Evolutionary conservation across 208 protist genomes (phyloP).

Genomic region (Crithidia thermophila): DNA sequence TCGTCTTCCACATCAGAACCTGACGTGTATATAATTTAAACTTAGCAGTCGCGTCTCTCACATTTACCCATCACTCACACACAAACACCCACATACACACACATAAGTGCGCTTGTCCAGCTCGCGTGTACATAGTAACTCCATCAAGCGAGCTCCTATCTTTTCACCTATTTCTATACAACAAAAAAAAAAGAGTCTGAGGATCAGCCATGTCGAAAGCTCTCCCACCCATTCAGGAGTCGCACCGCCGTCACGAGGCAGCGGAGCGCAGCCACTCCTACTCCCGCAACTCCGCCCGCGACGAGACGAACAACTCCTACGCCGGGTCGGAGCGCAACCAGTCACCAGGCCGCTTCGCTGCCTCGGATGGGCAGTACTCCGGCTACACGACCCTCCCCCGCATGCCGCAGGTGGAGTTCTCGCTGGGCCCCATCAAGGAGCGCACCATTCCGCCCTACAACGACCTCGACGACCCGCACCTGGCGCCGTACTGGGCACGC

Average conservation of each 20-base stretch:
- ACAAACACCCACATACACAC: neutral
- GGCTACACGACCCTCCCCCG: slow-evolving; percentile 22
- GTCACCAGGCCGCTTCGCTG: neutral
- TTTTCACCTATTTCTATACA: no score
- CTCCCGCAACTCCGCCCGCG: slow-evolving; percentile 10
- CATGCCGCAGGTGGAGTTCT: slow-evolving; percentile 70
- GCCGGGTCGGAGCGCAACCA: slow-evolving; percentile 17
- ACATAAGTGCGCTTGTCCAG: no score
- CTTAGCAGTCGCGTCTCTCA: no score
- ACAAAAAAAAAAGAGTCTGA: neutral
- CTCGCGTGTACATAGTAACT: neutral
- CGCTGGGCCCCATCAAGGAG: slow-evolving; percentile 71
- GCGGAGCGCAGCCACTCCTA: slow-evolving; percentile 23
- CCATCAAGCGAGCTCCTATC: neutral
- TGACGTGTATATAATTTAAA: no score
- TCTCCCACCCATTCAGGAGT: slow-evolving; percentile 38
- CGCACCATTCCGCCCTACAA: slow-evolving; percentile 77
- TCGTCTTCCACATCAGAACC: no score
- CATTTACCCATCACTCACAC: no score
- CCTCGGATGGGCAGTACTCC: slow-evolving; percentile 7
- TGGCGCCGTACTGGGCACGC: slow-evolving; percentile 72
- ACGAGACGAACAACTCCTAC: slow-evolving; percentile 6
- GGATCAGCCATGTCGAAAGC: slow-evolving; percentile 42
- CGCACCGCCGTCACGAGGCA: slow-evolving; percentile 2
- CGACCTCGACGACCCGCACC: slow-evolving; percentile 83